These are phyloP conservation scores for Bolboschoenus planiculmis DNA, from an alignment of 176 grass and related monocot genomes.

Conservation along the genomic window DNA sequence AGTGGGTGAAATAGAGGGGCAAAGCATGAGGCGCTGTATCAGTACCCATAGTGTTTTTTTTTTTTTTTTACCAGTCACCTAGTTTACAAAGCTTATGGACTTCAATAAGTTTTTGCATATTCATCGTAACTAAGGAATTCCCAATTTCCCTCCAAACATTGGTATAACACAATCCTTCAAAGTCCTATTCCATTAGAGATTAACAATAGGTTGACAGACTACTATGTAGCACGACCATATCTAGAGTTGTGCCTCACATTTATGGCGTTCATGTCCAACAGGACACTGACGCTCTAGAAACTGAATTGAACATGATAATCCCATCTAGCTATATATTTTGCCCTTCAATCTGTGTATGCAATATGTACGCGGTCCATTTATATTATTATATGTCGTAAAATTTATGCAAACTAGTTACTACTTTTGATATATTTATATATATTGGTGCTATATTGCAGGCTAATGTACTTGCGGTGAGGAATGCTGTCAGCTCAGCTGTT, in stretches of 20 bases:
- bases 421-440: slow-evolving; percentile 21
- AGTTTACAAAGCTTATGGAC: background rate
- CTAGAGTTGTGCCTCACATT: background rate
- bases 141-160: background rate
- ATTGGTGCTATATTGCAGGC: slow-evolving; percentile 46
- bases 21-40: no score
- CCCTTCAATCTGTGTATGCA: background rate
- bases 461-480: slow-evolving; percentile 71
- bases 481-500: slow-evolving; percentile 91
- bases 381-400: background rate
- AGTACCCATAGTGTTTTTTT: no score
- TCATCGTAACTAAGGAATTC: background rate
- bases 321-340: background rate
- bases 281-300: background rate
- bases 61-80: background rate
- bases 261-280: background rate
- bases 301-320: background rate
- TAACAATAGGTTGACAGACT: background rate
- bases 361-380: background rate
- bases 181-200: background rate
- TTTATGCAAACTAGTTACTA: slow-evolving; percentile 20
- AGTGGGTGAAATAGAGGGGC: no score
- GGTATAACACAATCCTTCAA: no score
- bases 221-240: background rate
- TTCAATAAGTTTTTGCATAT: background rate